Conservation (phyloP, 768 basidiomycete genomes). For the Macrolepiota fuliginosa region DNA sequence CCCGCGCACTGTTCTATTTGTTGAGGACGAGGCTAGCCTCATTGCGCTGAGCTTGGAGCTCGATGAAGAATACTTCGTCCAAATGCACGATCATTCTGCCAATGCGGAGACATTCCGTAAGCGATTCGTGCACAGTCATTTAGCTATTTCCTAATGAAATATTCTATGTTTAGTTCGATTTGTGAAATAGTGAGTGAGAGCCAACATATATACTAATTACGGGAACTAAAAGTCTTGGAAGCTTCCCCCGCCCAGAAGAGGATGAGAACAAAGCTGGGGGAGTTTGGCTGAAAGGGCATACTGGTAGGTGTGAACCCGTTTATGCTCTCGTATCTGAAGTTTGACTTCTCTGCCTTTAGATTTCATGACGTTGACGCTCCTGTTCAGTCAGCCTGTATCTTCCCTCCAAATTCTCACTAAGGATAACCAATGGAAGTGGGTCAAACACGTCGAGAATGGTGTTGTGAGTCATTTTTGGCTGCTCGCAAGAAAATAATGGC, state of each 20-base stretch:
- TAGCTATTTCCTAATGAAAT: not conserved
- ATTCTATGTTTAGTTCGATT: constrained; percentile 31
- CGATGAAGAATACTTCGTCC: constrained; percentile 41
- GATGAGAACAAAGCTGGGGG: constrained; percentile 41
- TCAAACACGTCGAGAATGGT: constrained; percentile 44
- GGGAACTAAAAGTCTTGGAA: constrained; percentile 12
- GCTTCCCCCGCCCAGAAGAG: constrained; percentile 39
- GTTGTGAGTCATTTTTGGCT: constrained; percentile 25
- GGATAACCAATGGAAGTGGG: constrained; percentile 42
- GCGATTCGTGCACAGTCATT: constrained; percentile 24
- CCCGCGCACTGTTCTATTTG: not conserved
- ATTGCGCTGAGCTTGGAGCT: constrained; percentile 44
- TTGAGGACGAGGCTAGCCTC: constrained; percentile 19
- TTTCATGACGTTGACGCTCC: constrained; percentile 40
- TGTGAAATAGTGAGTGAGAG: constrained; percentile 43
- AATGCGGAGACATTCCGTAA: constrained; percentile 29
- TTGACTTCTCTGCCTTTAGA: constrained; percentile 23
- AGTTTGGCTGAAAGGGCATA: constrained; percentile 52
- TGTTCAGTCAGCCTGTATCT: constrained; percentile 49
- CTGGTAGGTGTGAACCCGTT: constrained; percentile 25
- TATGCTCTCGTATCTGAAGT: not conserved
- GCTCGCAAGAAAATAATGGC: not conserved
- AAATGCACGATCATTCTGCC: constrained; percentile 35
- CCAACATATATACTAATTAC: not conserved
- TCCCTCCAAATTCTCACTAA: constrained; percentile 42